Base-by-base conservation (phyloP, 225 moss, liverwort and hornwort species). In the Climacium dendroides region DNA sequence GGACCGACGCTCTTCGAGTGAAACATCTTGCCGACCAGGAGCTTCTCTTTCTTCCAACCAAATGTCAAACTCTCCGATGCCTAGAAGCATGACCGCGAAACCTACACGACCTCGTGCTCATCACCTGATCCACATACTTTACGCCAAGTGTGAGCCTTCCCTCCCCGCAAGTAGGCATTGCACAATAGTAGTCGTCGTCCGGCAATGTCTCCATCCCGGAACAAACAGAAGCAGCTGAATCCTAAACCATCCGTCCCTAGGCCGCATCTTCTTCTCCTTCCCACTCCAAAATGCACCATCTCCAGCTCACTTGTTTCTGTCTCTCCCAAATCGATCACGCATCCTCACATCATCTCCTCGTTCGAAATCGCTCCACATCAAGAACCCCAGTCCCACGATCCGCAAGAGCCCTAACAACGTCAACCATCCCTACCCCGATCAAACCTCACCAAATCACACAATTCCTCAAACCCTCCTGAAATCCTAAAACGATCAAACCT, bases 151-250 rank as follows among this genome's bases (percentile, higher is more conserved):
- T 41, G 43, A 52, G 70, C 78, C 86, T 79, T 65, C 71, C 45
- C 86, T 86, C 89, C 85, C 66, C 64, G 59, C 61, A 80, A 86
- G 85, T 62, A 62, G 39, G 74, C 87, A 81, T 88, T 76, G 83
- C 89, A 87, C 66, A 65, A 80, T 55, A 78, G 82, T 19, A 54
- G 55, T 55, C 78, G 57, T 45, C 57, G 63, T 74, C 87, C 85
- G 83, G 62, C 90, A 93, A 76, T 71, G 88, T 87, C 89, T 74
- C 88, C 91, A 91, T 80, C 83, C 87, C 85, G 89, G 45, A 71
- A 79, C 39, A 85, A 79, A 71, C 61, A 81, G n/a, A 78, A 85
- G 50, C 87, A 91, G 87, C 89, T 87, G 79, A 85, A 76, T 87
- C 87, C 71, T 82, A 70, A 50, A 81, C 77, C 86, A 83, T 19